Evolutionary conservation across 345 rosid species (phyloP).

Genomic region (Durio zibethinus): DNA sequence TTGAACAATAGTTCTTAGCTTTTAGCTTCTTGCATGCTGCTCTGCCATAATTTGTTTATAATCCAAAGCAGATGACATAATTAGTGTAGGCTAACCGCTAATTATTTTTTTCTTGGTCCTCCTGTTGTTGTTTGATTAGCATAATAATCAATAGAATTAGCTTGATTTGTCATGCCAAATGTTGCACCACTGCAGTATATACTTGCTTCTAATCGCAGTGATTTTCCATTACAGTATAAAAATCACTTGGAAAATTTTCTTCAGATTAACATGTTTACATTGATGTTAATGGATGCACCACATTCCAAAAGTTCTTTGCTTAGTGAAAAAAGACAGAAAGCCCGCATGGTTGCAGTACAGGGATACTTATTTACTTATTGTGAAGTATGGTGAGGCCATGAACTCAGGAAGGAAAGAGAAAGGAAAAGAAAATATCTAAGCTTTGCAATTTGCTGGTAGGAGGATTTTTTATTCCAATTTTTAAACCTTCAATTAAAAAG

Average conservation of each 20-base stretch:
- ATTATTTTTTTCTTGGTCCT: conserved; percentile 20
- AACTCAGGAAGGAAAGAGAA: neutral
- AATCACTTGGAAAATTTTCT: neutral
- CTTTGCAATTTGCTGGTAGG: too few relatives aligned
- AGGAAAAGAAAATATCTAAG: too few relatives aligned
- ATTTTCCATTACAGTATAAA: neutral
- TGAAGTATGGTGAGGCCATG: neutral
- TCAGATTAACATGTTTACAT: neutral
- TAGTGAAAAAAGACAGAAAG: neutral
- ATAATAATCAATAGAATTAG: conserved; percentile 6
- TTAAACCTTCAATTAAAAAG: neutral
- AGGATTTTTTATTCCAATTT: too few relatives aligned
- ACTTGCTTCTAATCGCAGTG: neutral
- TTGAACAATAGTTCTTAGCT: neutral
- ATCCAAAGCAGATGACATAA: conserved; percentile 7
- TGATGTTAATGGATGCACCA: neutral
- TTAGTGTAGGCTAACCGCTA: conserved; percentile 29
- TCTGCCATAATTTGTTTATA: conserved; percentile 28
- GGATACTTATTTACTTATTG: neutral
- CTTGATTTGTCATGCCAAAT: neutral
- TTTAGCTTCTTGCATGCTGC: neutral
- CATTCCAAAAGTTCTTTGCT: neutral
- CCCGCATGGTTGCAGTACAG: neutral
- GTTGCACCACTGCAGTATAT: neutral
- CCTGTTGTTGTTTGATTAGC: conserved; percentile 12